Evolutionary conservation across 78 protist species (phyloP), one percentile per base, ranked within the genome.

Genomic region (Trichosphaerium sp.): DNA sequence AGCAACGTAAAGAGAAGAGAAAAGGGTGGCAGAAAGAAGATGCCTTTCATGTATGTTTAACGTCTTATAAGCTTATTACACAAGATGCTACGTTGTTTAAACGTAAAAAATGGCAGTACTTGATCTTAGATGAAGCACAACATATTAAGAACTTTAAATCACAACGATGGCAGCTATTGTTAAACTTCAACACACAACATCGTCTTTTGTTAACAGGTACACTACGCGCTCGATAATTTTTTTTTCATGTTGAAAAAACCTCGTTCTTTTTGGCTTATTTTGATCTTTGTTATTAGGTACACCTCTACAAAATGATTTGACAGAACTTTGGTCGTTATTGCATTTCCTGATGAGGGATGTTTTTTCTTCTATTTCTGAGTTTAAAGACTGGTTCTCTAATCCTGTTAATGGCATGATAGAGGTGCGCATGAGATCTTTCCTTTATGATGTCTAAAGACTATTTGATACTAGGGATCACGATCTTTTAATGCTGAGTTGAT

Each of bases 101-200:
- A 7, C 68, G 92, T 34, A 76, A 77, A 57, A 12, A 41, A 40
- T 93, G 96, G 96, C 55, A 57, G 38, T 93, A 88, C 78, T n/a
- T 94, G 29, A 65, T 96, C 31, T 85, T 94, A 23, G 99, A 94
- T 68, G 98, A 94, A 58, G 99, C 97, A 34, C 99, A 94, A 52
- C 40, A 82, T 81, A 89, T 96, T 63, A 89, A 93, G 73, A 94
- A 96, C 87, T 82, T 69, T 44, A 41, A 65, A 43, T 60, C 91
- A 21, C 64, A 76, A 68, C 57, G 85, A 14, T 92, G 94, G 92
- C 89, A 89, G 71, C 66, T 65, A 12, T 59, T 96, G 69, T 84
- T 82, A 26, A 21, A 55, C 32, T 82, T 93, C 65, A 37, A 77
- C 42, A 18, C 94, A n/a, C 29, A 43, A 47, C 88, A 80, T 4